Percentiles rank a stretch among this genome's conserved stretches.
These are phyloP conservation scores for Boletus rex-veris DNA, from an alignment of 768 basidiomycete genomes.

Conservation along the genomic window DNA sequence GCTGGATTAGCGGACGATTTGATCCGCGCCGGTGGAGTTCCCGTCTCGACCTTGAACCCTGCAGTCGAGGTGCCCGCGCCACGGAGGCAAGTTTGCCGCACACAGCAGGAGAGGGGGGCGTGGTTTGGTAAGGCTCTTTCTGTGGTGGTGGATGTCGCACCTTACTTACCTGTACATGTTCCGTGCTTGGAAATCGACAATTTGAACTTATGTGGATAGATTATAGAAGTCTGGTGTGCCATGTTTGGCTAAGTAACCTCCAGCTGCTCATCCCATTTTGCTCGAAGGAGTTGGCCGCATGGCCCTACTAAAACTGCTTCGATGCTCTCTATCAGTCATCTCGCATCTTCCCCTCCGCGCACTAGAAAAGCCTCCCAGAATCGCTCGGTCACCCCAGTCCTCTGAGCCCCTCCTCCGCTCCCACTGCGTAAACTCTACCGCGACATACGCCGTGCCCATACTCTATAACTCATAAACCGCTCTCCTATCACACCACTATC, in stretches of 20 bases:
- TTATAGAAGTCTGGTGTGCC: slow-evolving; percentile 15
- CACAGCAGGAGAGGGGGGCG: slow-evolving; percentile 15
- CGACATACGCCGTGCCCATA: neutral
- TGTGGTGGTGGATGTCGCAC: slow-evolving; percentile 9
- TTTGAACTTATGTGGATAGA: slow-evolving; percentile 35
- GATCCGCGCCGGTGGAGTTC: slow-evolving; percentile 6
- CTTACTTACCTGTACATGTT: slow-evolving; percentile 18
- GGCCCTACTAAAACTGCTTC: slow-evolving; percentile 12
- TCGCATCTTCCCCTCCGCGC: slow-evolving; percentile 3
- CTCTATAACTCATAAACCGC: neutral
- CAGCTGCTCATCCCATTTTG: slow-evolving; percentile 17
- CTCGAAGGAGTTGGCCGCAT: slow-evolving; percentile 22
- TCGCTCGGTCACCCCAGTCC: neutral
- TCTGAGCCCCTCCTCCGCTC: neutral
- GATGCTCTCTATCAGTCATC: slow-evolving; percentile 15
- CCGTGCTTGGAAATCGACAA: slow-evolving; percentile 23
- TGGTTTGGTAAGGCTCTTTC: slow-evolving; percentile 26
- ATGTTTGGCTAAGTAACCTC: slow-evolving; percentile 19
- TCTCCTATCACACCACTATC: slow-evolving; percentile 1
- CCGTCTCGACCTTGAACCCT: neutral
- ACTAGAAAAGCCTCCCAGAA: slow-evolving; percentile 21
- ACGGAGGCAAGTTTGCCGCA: neutral
- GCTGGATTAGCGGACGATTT: neutral
- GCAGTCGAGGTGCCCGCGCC: slow-evolving; percentile 9
- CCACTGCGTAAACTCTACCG: neutral